These are phyloP conservation scores for Leccinum boreale DNA, from an alignment of 768 basidiomycete species.

Conservation along the genomic window DNA sequence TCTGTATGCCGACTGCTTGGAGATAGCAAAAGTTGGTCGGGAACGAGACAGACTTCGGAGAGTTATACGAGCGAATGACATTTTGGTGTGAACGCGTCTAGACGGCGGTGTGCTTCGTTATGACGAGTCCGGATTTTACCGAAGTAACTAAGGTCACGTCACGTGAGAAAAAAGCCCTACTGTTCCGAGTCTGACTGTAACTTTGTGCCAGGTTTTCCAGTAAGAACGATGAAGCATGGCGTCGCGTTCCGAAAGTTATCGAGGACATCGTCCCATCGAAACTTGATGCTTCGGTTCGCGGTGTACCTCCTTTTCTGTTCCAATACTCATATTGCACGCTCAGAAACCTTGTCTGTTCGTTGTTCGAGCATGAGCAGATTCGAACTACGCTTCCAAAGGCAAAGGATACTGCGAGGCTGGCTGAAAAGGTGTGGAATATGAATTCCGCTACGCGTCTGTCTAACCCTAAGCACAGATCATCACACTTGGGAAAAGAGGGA, in stretches of 20 bases:
- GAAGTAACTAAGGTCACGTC: slow-evolving; percentile 3
- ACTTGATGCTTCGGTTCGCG: slow-evolving; percentile 84
- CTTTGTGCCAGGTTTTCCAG: neutral
- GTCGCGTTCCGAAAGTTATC: slow-evolving; percentile 90
- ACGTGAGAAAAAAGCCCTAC: neutral
- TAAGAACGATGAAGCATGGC: slow-evolving; percentile 86
- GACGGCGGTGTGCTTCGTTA: neutral
- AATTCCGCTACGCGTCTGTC: neutral
- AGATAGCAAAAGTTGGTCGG: slow-evolving; percentile 27
- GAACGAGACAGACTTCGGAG: slow-evolving; percentile 28
- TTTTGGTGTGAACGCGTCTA: slow-evolving; percentile 26
- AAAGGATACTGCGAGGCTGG: slow-evolving; percentile 83
- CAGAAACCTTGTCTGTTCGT: slow-evolving; percentile 91
- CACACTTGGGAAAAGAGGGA: slow-evolving; percentile 86
- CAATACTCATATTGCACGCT: slow-evolving; percentile 5
- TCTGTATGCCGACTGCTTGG: slow-evolving; percentile 29
- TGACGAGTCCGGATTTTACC: slow-evolving; percentile 26
- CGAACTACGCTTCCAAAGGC: slow-evolving; percentile 96
- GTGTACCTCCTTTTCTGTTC: neutral
- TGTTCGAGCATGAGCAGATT: slow-evolving; percentile 93
- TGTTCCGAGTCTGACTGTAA: too few species aligned
- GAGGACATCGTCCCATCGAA: slow-evolving; percentile 87
- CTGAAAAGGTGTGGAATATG: slow-evolving; percentile 69
- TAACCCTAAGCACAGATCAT: slow-evolving; percentile 59
- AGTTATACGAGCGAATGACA: slow-evolving; percentile 35